Evolutionary conservation across 78 protist species (phyloP), one percentile per base, ranked within the genome.

Genomic region (Dictyostelium purpureum): DNA sequence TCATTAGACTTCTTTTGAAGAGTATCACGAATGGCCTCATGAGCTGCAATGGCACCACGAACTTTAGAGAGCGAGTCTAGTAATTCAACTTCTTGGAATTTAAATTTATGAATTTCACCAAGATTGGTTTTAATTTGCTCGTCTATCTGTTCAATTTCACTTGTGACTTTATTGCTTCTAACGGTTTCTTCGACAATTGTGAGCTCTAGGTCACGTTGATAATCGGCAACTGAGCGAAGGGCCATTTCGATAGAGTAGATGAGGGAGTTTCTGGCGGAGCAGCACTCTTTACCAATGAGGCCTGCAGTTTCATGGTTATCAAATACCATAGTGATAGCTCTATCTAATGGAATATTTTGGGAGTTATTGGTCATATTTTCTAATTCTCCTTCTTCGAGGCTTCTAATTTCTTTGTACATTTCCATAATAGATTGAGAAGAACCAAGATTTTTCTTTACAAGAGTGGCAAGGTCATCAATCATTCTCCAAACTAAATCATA

Each of bases 401-500:
- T 10, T n/a, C 33, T 85, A 56, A 85, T 54, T 9, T 85, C 82
- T 19, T 28, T 4, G 7, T 85, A 59, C 92, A 85, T 85, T 26
- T 59, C 61, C 33, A 85, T 26, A n/a, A 85, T 43, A 0, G 80
- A 54, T 45, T 85, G 92, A 3, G 92, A 56, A 56, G 65, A 24
- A 0, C n/a, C 47, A 40, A 85, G 66, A 35, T 85, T 85, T 14
- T 76, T 16, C 42, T 59, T 45, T 24, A 85, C 40, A 11, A 85
- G 33, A n/a, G 35, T 56, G 4, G 75, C 66, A 6, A 85, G 45
- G 14, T 73, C 82, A 35, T 85, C 92, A 74, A 85, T 85, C 61
- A 61, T 77, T 47, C 92, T 52, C 92, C 92, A 85, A 9, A 85
- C 92, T 40, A 85, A 56, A n/a, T 26, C 42, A 47, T 85, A 85